These are phyloP conservation scores for Alternaria dauci DNA, from an alignment of 2,329 filamentous ascomycete genomes.

Conservation along the genomic window DNA sequence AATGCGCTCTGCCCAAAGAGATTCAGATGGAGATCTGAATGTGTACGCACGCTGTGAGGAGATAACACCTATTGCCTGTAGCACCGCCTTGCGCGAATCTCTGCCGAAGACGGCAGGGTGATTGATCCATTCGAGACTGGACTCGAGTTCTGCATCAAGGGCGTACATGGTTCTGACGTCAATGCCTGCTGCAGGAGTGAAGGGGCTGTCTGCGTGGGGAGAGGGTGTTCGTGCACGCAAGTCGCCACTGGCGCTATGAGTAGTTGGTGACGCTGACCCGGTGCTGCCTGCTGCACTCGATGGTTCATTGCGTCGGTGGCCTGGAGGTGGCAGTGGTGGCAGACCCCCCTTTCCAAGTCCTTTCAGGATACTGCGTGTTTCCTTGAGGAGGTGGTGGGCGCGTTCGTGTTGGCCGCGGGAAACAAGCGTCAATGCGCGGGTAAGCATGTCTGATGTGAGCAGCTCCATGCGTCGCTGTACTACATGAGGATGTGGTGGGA, in stretches of 20 bases:
- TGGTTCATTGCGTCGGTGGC: slow-evolving; percentile 51
- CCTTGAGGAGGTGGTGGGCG: slow-evolving; percentile 87
- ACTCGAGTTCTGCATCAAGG: slow-evolving; percentile 88
- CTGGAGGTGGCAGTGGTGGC: slow-evolving; percentile 80
- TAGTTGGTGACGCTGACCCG: slow-evolving; percentile 49
- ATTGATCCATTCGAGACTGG: slow-evolving; percentile 94
- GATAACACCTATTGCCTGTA: slow-evolving; percentile 96
- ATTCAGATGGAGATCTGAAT: slow-evolving; percentile 88
- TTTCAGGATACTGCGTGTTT: slow-evolving; percentile 94
- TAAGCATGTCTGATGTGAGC: slow-evolving; percentile 97
- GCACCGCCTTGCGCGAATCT: slow-evolving; percentile 91
- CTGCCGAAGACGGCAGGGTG: slow-evolving; percentile 94
- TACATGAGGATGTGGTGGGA: slow-evolving; percentile 92
- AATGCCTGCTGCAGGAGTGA: slow-evolving; percentile 74
- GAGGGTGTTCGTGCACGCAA: slow-evolving; percentile 49
- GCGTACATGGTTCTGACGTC: slow-evolving; percentile 83
- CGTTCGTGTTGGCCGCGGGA: slow-evolving; percentile 92
- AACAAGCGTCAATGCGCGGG: slow-evolving; percentile 87
- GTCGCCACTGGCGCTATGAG: slow-evolving; percentile 49
- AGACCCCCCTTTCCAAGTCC: slow-evolving; percentile 94
- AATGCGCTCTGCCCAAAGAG: slow-evolving; percentile 86
- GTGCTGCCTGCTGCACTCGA: slow-evolving; percentile 51
- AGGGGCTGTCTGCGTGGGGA: slow-evolving; percentile 57
- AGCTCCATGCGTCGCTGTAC: slow-evolving; percentile 98
- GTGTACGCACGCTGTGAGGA: slow-evolving; percentile 94